Evolutionary conservation across 495 filamentous ascomycete genomes (phyloP).

Genomic region (Glonium stellatum): DNA sequence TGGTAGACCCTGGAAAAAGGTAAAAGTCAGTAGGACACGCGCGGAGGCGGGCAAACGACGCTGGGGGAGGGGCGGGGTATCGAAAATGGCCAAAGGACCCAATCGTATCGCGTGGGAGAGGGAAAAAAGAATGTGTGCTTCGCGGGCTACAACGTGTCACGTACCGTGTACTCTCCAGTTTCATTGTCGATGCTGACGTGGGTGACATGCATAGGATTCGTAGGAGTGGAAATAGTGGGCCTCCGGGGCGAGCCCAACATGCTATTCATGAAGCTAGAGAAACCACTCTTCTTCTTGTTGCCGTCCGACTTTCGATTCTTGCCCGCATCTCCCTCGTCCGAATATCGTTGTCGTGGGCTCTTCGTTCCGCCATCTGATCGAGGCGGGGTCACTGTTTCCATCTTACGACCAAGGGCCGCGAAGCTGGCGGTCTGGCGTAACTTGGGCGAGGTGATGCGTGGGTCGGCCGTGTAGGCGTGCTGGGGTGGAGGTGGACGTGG

Average conservation of each 20-base stretch:
- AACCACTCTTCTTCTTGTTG: slow-evolving; percentile 80
- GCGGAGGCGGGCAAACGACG: not conserved
- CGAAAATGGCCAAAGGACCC: not conserved
- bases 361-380: slow-evolving; percentile 42
- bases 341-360: slow-evolving; percentile 65
- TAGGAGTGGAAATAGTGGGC: slow-evolving; percentile 87
- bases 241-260: slow-evolving; percentile 84
- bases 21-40: not conserved
- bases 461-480: slow-evolving; percentile 18
- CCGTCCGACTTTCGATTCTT: slow-evolving; percentile 40
- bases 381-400: slow-evolving; percentile 44
- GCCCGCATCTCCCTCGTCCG: slow-evolving; percentile 62
- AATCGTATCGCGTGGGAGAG: not conserved
- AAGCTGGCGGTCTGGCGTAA: slow-evolving; percentile 80
- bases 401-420: slow-evolving; percentile 55
- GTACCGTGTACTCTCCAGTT: slow-evolving; percentile 92
- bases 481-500: slow-evolving; percentile 11
- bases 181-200: slow-evolving; percentile 96
- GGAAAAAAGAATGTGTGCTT: not conserved
- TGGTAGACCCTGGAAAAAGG: slow-evolving; percentile 69
- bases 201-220: slow-evolving; percentile 96
- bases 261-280: slow-evolving; percentile 91
- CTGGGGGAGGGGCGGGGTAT: not conserved
- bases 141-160: slow-evolving; percentile 35
- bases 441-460: slow-evolving; percentile 36